phyloP scores from a whole-genome alignment of 2,329 filamentous ascomycete genomes.

The Elsinoe necatrix region DNA sequence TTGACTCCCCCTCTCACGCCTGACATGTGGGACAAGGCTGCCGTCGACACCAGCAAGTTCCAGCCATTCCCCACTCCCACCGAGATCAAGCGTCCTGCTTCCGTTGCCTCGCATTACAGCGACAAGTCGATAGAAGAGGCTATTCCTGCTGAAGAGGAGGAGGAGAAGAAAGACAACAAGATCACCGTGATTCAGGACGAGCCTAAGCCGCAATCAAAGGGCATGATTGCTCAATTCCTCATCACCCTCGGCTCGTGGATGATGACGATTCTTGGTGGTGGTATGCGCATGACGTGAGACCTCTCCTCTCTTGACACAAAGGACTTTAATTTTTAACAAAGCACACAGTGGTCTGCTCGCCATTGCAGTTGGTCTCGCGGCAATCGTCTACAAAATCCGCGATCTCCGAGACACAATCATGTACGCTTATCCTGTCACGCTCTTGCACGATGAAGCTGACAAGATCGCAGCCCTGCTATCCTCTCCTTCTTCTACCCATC shows the following conservation, averaged over 20 bases:
- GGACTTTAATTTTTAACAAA: not conserved
- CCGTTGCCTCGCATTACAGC: slow-evolving; percentile 10
- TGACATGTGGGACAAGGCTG: slow-evolving; percentile 14
- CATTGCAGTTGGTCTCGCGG: slow-evolving; percentile 11
- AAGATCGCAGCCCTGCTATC: slow-evolving; percentile 9
- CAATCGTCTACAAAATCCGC: slow-evolving; percentile 14
- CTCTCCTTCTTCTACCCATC: slow-evolving; percentile 13
- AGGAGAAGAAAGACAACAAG: slow-evolving; percentile 11
- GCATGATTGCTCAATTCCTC: slow-evolving; percentile 13
- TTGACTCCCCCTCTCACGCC: slow-evolving; percentile 12
- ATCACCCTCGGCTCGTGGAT: slow-evolving; percentile 16
- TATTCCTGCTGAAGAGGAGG: slow-evolving; percentile 6
- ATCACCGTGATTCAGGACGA: not conserved
- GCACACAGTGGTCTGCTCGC: slow-evolving; percentile 6
- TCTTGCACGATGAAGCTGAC: not conserved
- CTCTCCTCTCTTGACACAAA: not conserved
- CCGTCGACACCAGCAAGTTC: slow-evolving; percentile 12
- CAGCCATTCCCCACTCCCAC: slow-evolving; percentile 5
- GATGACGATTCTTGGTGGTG: slow-evolving; percentile 7
- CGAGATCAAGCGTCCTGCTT: slow-evolving; percentile 14
- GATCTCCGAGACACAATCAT: slow-evolving; percentile 13
- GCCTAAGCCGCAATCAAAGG: not conserved
- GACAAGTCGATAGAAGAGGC: slow-evolving; percentile 15
- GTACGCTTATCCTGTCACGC: not conserved
- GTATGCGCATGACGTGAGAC: slow-evolving; percentile 11